Evolutionary conservation across 2,329 filamentous ascomycete genomes (phyloP).

Genomic region (Neonectria ditissima): DNA sequence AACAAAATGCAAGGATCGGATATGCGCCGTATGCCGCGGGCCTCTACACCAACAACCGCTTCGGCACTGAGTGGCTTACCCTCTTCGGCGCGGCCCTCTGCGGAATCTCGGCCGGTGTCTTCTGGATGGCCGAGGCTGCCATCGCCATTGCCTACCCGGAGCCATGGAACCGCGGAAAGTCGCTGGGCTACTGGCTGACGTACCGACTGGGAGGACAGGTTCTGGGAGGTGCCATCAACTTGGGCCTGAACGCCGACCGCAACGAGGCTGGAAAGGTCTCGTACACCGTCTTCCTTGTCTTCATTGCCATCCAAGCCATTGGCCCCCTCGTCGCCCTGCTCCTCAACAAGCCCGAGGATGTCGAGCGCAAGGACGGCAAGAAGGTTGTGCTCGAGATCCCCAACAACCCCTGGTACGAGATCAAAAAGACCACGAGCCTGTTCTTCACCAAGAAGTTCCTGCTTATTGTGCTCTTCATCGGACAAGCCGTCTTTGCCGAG

Average conservation of each 20-base stretch:
- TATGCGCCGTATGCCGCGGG: slow-evolving; percentile 79
- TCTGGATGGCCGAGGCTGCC: slow-evolving; percentile 81
- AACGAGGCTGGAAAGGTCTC: slow-evolving; percentile 73
- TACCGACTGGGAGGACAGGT: slow-evolving; percentile 73
- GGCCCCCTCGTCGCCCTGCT: slow-evolving; percentile 75
- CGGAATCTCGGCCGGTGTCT: slow-evolving; percentile 77
- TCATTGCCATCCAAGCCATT: slow-evolving; percentile 76
- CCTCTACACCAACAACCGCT: slow-evolving; percentile 79
- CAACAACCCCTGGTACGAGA: slow-evolving; percentile 67
- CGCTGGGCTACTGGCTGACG: slow-evolving; percentile 76
- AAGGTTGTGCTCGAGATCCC: slow-evolving; percentile 70
- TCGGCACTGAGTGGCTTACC: slow-evolving; percentile 75
- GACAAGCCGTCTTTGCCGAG: slow-evolving; percentile 77
- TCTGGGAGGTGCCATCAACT: slow-evolving; percentile 77
- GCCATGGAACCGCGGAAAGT: slow-evolving; percentile 73
- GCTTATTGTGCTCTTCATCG: slow-evolving; percentile 74
- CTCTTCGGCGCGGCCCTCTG: slow-evolving; percentile 76
- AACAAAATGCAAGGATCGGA: slow-evolving; percentile 60
- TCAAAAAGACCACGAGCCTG: slow-evolving; percentile 68
- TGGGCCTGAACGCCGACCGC: slow-evolving; percentile 72
- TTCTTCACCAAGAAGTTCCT: slow-evolving; percentile 73
- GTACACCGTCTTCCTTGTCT: slow-evolving; percentile 75
- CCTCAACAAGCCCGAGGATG: slow-evolving; percentile 69
- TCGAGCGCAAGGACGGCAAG: slow-evolving; percentile 74
- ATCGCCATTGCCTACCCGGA: slow-evolving; percentile 80